phyloP scores from a whole-genome alignment of 2,329 filamentous ascomycete species.

The Fusarium sp. region DNA sequence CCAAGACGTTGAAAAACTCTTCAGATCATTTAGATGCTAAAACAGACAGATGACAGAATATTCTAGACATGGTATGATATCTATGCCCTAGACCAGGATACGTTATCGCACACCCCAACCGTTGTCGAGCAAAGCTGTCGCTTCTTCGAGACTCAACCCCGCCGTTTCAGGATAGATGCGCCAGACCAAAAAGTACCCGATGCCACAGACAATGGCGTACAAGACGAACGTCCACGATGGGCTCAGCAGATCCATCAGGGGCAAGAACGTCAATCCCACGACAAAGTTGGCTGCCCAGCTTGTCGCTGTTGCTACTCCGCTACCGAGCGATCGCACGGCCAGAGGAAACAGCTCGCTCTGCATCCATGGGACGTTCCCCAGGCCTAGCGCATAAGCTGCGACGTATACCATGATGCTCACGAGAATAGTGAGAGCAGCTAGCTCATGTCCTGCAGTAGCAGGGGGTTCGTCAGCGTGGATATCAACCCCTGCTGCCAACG shows the following conservation, averaged over 20 bases:
- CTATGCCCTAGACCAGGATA: conserved; percentile 8
- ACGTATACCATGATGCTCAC: conserved; percentile 86
- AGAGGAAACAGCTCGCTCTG: conserved; percentile 93
- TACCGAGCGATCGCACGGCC: conserved; percentile 79
- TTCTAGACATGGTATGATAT: background rate
- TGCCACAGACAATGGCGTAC: conserved; percentile 81
- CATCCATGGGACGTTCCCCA: conserved; percentile 97
- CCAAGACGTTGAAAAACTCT: conserved; percentile 18
- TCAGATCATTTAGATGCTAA: conserved; percentile 8
- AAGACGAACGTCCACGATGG: conserved; percentile 84
- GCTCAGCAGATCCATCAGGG: conserved; percentile 83
- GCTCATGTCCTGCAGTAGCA: conserved; percentile 38
- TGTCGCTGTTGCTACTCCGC: conserved; percentile 81
- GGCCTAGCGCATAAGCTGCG: conserved; percentile 85
- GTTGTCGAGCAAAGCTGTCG: conserved; percentile 77
- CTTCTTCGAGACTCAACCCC: conserved; percentile 85
- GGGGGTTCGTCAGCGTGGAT: conserved; percentile 37
- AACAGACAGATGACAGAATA: background rate
- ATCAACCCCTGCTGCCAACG: conserved; percentile 56
- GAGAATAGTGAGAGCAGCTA: conserved; percentile 74
- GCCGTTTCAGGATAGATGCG: conserved; percentile 88
- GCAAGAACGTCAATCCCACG: conserved; percentile 88
- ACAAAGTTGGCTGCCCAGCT: conserved; percentile 92
- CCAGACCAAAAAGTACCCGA: conserved; percentile 79
- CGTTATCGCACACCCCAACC: conserved; percentile 78